A percentile compares a stretch with the other conserved stretches of the same genome.
Conservation (phyloP, 2,329 filamentous ascomycete genomes). For the Calonectria naviculata region DNA sequence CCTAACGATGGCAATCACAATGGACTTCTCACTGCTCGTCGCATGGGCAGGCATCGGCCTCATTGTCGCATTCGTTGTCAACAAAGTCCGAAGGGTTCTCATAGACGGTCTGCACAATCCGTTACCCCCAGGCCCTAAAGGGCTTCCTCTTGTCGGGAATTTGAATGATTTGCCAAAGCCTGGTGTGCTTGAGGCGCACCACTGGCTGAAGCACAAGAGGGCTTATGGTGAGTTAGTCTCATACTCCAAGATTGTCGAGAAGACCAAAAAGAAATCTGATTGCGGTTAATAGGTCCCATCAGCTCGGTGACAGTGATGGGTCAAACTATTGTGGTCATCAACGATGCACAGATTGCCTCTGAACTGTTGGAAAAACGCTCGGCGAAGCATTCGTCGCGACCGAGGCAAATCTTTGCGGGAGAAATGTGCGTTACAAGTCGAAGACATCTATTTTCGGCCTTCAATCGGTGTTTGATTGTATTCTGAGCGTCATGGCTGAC, state of each 20-base stretch:
- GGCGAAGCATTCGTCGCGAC: slow-evolving; percentile 23
- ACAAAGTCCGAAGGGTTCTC: neutral
- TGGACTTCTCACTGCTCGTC: neutral
- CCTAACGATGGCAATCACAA: too few relatives aligned
- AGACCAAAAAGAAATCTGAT: too few relatives aligned
- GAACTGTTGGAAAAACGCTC: slow-evolving; percentile 48
- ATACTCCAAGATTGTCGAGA: too few relatives aligned
- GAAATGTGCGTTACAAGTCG: slow-evolving; percentile 33
- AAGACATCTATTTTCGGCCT: too few relatives aligned
- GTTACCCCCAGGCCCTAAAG: slow-evolving; percentile 30
- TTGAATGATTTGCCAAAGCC: slow-evolving; percentile 26
- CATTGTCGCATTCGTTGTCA: neutral
- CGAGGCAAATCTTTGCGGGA: slow-evolving; percentile 23
- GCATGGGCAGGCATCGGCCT: neutral
- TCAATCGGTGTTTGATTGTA: too few relatives aligned
- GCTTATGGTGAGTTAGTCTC: slow-evolving; percentile 20
- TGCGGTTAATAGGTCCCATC: slow-evolving; percentile 53
- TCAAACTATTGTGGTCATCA: slow-evolving; percentile 54
- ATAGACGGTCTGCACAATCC: neutral
- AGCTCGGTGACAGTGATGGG: slow-evolving; percentile 51
- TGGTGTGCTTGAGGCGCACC: slow-evolving; percentile 18
- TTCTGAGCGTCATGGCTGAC: too few relatives aligned
- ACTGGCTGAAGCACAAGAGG: slow-evolving; percentile 33
- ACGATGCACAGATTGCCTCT: slow-evolving; percentile 47
- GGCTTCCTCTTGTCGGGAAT: slow-evolving; percentile 28